These are phyloP conservation scores for Coemansia sp. DNA, from an alignment of 192 early-diverging fungal species.

Conservation along the genomic window DNA sequence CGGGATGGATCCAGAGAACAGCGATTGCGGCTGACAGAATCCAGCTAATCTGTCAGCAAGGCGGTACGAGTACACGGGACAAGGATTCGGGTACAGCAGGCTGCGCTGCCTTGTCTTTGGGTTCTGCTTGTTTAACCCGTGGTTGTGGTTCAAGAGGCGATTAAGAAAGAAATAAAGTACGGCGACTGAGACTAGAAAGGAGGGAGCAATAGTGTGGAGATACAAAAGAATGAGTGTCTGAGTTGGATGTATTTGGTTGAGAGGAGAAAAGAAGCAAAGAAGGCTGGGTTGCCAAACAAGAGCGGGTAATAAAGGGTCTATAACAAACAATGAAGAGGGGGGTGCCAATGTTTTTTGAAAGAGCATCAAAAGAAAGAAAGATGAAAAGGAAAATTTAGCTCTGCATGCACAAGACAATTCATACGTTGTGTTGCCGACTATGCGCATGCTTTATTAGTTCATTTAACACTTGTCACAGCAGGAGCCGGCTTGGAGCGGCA, in stretches of 20 bases:
- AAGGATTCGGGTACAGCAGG: not conserved
- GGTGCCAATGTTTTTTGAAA: constrained; percentile 2
- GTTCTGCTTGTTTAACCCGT: constrained; percentile 3
- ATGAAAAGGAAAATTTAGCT: not conserved
- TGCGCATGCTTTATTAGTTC: not conserved
- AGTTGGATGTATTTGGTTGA: not conserved
- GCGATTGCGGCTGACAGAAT: not conserved
- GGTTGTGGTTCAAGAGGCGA: not conserved
- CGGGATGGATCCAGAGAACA: not conserved
- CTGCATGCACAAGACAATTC: not conserved
- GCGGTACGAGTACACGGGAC: not conserved
- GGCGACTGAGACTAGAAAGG: not conserved
- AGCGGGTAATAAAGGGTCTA: not conserved
- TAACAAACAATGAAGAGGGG: not conserved
- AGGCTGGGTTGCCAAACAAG: constrained; percentile 1
- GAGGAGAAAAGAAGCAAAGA: constrained; percentile 1
- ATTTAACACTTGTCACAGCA: not conserved
- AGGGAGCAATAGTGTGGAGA: not conserved
- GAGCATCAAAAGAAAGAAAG: constrained; percentile 2
- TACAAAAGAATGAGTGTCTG: not conserved
- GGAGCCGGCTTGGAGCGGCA: not conserved
- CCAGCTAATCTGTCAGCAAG: not conserved
- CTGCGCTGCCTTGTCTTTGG: not conserved
- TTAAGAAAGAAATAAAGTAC: not conserved
- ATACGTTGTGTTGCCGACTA: not conserved